Base-by-base conservation (phyloP, 306 rosid genomes). In the Rosa chinensis region DNA sequence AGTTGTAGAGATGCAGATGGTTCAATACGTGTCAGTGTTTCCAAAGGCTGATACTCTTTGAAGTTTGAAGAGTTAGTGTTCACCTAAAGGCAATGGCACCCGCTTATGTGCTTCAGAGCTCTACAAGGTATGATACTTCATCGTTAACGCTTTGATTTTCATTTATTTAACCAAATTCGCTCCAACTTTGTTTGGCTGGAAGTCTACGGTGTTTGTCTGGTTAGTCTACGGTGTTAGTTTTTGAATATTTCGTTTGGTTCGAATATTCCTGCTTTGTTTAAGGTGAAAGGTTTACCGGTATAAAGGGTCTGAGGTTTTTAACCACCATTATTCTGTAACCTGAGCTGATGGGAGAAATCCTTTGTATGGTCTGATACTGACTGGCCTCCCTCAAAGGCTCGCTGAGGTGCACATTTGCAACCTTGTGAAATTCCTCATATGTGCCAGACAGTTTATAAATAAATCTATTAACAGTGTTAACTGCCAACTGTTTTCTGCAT, bases 401-500 rank as follows among this genome's bases (percentile, higher is more conserved):
- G n/a, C 21, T 3, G 52, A 69, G 74, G 55, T 70, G 74, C 74
- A 70, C 10, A 68, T 18, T 14, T 5, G 67, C 37, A 61, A 61
- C 40, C 28, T 10, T 61, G 14, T 61, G 4, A 39, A 61, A 50
- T 10, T 11, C n/a, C 20, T 13, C 35, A 23, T 63, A 63, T 32
- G 4, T 5, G 37, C 4, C 55, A 21, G n/a, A 12, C 70, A 64
- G 11, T 28, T 13, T 32, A 64, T 35, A 63, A 18, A 16, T 55
- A 55, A 23, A n/a, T 32, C 8, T 3, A 61, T 17, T 48, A 7
- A 28, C 6, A 59, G n/a, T 17, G 1, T 14, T 48, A 0, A 8
- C 20, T 32, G 32, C 62, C 59, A 50, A 48, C 9, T 72, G 45
- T 48, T 14, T 7, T 25, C 45, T 72, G 25, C 28, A 50, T 28